Evolutionary conservation across 176 grass and related monocot genomes (phyloP).

Genomic region (Miscanthus lutarioriparius): DNA sequence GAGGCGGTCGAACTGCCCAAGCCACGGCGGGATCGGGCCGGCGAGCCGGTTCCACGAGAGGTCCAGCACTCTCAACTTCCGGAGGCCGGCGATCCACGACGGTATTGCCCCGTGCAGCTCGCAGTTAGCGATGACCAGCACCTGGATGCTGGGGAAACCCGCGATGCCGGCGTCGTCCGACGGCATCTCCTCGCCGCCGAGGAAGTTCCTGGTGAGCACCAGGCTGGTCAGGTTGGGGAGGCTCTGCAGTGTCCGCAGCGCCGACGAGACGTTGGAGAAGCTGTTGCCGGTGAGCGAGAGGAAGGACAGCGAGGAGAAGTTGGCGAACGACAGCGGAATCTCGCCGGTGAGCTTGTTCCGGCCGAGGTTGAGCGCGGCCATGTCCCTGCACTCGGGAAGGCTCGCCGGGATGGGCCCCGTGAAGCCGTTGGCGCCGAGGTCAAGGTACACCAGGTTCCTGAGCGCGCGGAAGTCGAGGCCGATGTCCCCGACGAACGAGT

Average conservation of each 20-base stretch:
- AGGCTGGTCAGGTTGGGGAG: slow-evolving; percentile 59
- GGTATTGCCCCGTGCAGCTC: slow-evolving; percentile 49
- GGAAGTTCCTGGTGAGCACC: slow-evolving; percentile 64
- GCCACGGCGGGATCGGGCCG: slow-evolving; percentile 52
- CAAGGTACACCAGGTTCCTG: slow-evolving; percentile 41
- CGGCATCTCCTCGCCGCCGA: slow-evolving; percentile 44
- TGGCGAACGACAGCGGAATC: slow-evolving; percentile 49
- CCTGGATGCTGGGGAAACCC: slow-evolving; percentile 47
- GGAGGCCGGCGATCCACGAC: slow-evolving; percentile 41
- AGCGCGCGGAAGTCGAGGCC: slow-evolving; percentile 44
- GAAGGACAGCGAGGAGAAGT: slow-evolving; percentile 46
- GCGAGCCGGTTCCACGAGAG: slow-evolving; percentile 64
- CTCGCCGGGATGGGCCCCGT: slow-evolving; percentile 43
- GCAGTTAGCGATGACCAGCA: slow-evolving; percentile 61
- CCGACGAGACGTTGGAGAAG: slow-evolving; percentile 58
- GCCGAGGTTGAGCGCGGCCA: slow-evolving; percentile 58
- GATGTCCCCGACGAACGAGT: slow-evolving; percentile 50
- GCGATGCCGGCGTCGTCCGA: background rate
- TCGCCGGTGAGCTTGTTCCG: slow-evolving; percentile 56
- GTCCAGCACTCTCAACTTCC: slow-evolving; percentile 67
- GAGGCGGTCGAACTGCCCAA: slow-evolving; percentile 57
- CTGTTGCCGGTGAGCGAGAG: slow-evolving; percentile 63
- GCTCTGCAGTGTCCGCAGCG: slow-evolving; percentile 45
- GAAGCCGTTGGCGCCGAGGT: slow-evolving; percentile 52
- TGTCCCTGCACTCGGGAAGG: slow-evolving; percentile 37